A percentile compares a stretch with the other conserved stretches of the same genome.
These are phyloP conservation scores for Cystobasidium slooffiae DNA, from an alignment of 1,284 basidiomycete species.

Conservation along the genomic window DNA sequence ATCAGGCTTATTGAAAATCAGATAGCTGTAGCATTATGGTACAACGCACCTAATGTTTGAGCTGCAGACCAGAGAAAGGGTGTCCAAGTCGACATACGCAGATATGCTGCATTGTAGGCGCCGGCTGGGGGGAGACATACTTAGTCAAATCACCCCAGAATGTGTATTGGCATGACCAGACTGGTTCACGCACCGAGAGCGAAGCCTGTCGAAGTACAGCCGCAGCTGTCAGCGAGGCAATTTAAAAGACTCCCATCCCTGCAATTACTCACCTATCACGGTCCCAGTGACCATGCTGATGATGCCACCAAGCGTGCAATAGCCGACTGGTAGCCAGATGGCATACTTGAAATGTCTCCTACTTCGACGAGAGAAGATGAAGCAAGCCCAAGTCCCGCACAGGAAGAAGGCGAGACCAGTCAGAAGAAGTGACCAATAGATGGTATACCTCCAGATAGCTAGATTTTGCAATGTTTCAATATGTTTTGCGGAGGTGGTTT, in stretches of 20 bases:
- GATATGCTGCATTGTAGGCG: conserved; percentile 69
- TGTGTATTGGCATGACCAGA: not conserved
- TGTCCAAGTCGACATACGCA: conserved; percentile 84
- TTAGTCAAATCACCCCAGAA: not conserved
- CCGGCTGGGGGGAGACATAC: conserved; percentile 62
- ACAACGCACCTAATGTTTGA: conserved; percentile 62
- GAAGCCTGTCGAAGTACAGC: conserved; percentile 22
- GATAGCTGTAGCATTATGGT: too few relatives aligned
- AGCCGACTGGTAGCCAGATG: conserved; percentile 64
- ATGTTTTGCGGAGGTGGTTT: not conserved
- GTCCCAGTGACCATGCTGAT: conserved; percentile 72
- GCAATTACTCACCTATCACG: conserved; percentile 62
- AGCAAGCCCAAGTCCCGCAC: conserved; percentile 71
- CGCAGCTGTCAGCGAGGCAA: not conserved
- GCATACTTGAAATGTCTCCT: conserved; percentile 32
- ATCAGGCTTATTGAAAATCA: not conserved
- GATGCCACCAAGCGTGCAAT: conserved; percentile 64
- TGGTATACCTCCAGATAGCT: conserved; percentile 81
- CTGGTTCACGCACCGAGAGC: conserved; percentile 24
- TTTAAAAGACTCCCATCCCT: too few relatives aligned
- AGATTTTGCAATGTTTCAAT: not conserved
- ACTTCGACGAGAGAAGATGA: conserved; percentile 61
- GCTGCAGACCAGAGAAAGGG: conserved; percentile 76
- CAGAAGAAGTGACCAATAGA: conserved; percentile 81
- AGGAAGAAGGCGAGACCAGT: conserved; percentile 71